These are phyloP conservation scores for Speleostelium caveatum DNA, from an alignment of 78 protist species.

Conservation along the genomic window DNA sequence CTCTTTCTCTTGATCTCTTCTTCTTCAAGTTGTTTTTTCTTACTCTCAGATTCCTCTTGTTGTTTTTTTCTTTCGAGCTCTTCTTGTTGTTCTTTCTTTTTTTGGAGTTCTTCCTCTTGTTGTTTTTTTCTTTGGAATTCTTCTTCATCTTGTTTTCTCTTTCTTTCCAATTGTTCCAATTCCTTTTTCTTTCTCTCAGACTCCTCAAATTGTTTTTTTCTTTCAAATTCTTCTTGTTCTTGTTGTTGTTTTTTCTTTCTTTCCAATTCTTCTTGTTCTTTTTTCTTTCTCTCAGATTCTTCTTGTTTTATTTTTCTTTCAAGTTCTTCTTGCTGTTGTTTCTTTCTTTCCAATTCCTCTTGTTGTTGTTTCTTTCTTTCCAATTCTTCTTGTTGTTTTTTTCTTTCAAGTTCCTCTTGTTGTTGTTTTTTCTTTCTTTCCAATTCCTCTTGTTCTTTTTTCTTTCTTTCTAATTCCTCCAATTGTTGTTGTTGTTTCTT, in stretches of 20 bases:
- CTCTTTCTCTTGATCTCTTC: neutral
- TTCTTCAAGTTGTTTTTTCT: neutral
- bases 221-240: too few relatives aligned
- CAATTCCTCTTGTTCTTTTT: neutral
- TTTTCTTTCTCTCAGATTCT: too few relatives aligned
- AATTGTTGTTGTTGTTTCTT: neutral
- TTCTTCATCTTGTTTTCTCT: neutral
- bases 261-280: too few relatives aligned
- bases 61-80: neutral
- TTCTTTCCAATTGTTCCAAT: neutral
- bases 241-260: too few relatives aligned
- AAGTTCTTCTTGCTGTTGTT: too few relatives aligned
- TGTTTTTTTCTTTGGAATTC: too few relatives aligned
- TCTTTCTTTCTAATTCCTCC: neutral
- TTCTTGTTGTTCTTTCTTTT: neutral
- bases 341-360: too few relatives aligned
- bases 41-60: neutral
- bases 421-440: neutral
- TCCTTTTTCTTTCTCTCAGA: neutral
- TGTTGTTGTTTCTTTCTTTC: neutral
- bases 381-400: neutral
- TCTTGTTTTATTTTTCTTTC: too few relatives aligned
- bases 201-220: too few relatives aligned
- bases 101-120: neutral
- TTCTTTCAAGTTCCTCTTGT: neutral